Conservation (phyloP, 257 asterid genomes). For the Fraxinus excelsior region DNA sequence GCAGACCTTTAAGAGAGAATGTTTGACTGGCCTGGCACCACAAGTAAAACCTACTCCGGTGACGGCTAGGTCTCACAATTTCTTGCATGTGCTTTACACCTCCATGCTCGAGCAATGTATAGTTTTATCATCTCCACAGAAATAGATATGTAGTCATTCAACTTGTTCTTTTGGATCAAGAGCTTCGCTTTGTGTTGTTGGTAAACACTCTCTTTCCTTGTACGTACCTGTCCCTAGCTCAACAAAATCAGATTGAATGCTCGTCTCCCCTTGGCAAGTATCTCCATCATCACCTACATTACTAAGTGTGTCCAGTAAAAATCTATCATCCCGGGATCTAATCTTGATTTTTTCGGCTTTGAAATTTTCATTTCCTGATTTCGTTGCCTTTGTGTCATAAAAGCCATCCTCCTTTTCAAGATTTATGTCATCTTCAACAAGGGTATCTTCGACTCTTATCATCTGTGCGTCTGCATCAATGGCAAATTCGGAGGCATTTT, state of each 20-base stretch:
- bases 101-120: too few relatives aligned
- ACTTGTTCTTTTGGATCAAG: background rate
- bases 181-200: background rate
- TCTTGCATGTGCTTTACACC: too few relatives aligned
- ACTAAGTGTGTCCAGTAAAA: background rate
- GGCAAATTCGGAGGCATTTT: conserved; percentile 14
- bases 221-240: background rate
- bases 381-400: background rate
- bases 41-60: too few relatives aligned
- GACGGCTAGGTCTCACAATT: too few relatives aligned
- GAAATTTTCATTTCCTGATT: background rate
- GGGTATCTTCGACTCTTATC: background rate
- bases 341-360: background rate
- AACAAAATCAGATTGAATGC: background rate
- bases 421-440: conserved; percentile 7
- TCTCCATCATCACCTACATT: background rate
- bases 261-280: background rate
- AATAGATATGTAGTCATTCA: too few relatives aligned
- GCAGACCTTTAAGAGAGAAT: too few relatives aligned
- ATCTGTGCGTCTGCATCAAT: conserved; percentile 1
- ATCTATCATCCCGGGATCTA: background rate
- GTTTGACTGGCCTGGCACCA: too few relatives aligned
- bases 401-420: background rate
- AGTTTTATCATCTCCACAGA: too few relatives aligned
- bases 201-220: background rate